A percentile compares a stretch with the other conserved stretches of the same genome.
These are phyloP conservation scores for Chrysanthemum makinoi DNA, from an alignment of 129 eudicot species.

Conservation along the genomic window DNA sequence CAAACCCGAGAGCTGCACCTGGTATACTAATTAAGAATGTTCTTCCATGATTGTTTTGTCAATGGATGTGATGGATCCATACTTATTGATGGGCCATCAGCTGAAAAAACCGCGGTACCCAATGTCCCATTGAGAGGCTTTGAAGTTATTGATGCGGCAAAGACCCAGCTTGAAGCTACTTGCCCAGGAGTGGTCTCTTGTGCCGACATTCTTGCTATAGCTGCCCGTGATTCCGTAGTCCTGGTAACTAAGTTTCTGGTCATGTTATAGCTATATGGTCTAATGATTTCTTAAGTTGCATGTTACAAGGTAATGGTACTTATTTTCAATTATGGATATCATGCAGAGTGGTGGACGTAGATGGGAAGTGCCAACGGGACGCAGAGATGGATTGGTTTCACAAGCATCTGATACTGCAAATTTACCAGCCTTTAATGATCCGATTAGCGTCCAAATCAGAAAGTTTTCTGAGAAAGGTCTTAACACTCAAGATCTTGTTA, in stretches of 20 bases:
- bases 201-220: constrained; percentile 34
- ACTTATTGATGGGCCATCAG: constrained; percentile 43
- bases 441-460: constrained; percentile 30
- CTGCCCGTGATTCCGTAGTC: constrained; percentile 35
- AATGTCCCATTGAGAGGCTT: constrained; percentile 33
- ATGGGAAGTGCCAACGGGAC: constrained; percentile 51
- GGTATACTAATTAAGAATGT: constrained; percentile 53
- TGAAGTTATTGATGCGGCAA: constrained; percentile 46
- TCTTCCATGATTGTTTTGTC: constrained; percentile 64
- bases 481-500: constrained; percentile 43
- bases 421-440: constrained; percentile 35
- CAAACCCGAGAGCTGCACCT: constrained; percentile 39
- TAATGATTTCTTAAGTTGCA: neutral
- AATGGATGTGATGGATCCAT: constrained; percentile 75
- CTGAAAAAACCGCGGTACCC: constrained; percentile 50
- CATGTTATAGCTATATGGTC: neutral
- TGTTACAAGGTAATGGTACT: neutral
- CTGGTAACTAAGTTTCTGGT: constrained; percentile 1
- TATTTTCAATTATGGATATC: neutral
- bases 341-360: constrained; percentile 43
- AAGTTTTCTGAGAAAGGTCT: constrained; percentile 39
- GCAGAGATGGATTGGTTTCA: constrained; percentile 56
- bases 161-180: constrained; percentile 30
- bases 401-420: constrained; percentile 25
- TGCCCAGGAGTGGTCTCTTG: constrained; percentile 47